Percentiles rank a stretch among this genome's conserved stretches.
These are phyloP conservation scores for button mushroom (Agaricus bisporus) DNA, from an alignment of 768 basidiomycete species.

Conservation along the genomic window DNA sequence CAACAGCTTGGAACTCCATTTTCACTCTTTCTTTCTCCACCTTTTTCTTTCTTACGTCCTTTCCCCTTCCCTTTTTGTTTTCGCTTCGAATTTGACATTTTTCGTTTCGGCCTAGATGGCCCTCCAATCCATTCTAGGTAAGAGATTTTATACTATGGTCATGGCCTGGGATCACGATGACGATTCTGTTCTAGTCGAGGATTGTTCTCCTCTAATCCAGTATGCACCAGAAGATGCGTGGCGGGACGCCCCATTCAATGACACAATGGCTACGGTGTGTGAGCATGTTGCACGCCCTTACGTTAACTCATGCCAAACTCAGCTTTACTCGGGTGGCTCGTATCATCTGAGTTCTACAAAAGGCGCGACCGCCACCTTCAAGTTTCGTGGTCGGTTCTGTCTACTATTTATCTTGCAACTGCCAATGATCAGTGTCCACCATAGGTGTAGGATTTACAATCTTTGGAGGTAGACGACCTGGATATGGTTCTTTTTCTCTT, in stretches of 20 bases:
- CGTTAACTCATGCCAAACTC: not conserved
- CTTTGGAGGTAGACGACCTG: conserved; percentile 39
- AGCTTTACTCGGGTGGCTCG: conserved; percentile 40
- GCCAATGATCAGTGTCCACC: not conserved
- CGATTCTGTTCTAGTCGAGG: conserved; percentile 38
- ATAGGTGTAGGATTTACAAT: conserved; percentile 47
- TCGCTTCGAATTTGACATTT: conserved; percentile 14
- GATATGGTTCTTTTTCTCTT: conserved; percentile 41
- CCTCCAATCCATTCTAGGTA: conserved; percentile 37
- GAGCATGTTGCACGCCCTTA: not conserved
- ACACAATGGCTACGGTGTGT: conserved; percentile 33
- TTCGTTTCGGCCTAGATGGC: conserved; percentile 40
- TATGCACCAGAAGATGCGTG: conserved; percentile 47
- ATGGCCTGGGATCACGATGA: not conserved
- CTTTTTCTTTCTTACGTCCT: conserved; percentile 11
- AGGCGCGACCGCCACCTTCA: conserved; percentile 44
- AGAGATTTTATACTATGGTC: not conserved
- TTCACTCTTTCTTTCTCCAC: conserved; percentile 8
- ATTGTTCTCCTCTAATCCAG: conserved; percentile 47
- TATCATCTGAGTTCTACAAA: conserved; percentile 36
- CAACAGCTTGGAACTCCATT: conserved; percentile 2
- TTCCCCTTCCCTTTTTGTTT: conserved; percentile 17
- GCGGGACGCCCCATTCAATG: conserved; percentile 36
- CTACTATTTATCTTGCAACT: not conserved
- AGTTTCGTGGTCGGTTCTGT: conserved; percentile 39